Base-by-base conservation (phyloP, 306 rosid species). In the Fragaria nilgerrensis region DNA sequence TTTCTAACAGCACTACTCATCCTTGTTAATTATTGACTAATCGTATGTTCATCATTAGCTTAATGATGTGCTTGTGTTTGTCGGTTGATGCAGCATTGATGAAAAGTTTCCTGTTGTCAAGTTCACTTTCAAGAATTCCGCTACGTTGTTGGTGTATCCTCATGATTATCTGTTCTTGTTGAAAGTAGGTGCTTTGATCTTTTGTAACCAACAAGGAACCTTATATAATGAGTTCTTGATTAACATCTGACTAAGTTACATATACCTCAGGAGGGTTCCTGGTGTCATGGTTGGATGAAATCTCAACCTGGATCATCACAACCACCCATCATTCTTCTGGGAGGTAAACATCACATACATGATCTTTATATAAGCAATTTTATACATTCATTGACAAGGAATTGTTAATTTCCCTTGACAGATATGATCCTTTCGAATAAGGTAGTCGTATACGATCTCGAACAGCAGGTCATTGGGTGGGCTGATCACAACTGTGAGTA, bases 381-480 rank as follows among this genome's bases (percentile, higher is more conserved):
- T 12, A 25, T 27, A 5, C 39, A 22, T 25, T 32, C 14, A 34
- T 37, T 65, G 25, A 83, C 64, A 73, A 32, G 65, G 50, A 77
- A 67, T 79, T 81, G 70, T 62, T 29, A 15, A 9, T 87, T 83
- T 79, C 61, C 77, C 69, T 72, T 69, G 81, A 84, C 93, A 92
- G 96, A 90, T 88, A 74, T 92, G 87, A 90, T 88, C 63, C 93
- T 92, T 62, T 88, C 97, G 37, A 92, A 92, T 83, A 92, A 82
- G 85, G 82, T 92, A 20, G 88, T 92, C 47, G 3, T 90, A 67
- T 92, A 90, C 34, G 97, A 92, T 82, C 90, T 90, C 70, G 93
- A 85, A 80, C 86, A 87, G 76, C 86, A 88, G 84, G 78, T 64
- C 68, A 79, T 92, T 63, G 97, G 97, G 64, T 92, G 97, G 97